These are phyloP conservation scores for Forsythia suspensa DNA, from an alignment of 257 asterid genomes.

Conservation along the genomic window DNA sequence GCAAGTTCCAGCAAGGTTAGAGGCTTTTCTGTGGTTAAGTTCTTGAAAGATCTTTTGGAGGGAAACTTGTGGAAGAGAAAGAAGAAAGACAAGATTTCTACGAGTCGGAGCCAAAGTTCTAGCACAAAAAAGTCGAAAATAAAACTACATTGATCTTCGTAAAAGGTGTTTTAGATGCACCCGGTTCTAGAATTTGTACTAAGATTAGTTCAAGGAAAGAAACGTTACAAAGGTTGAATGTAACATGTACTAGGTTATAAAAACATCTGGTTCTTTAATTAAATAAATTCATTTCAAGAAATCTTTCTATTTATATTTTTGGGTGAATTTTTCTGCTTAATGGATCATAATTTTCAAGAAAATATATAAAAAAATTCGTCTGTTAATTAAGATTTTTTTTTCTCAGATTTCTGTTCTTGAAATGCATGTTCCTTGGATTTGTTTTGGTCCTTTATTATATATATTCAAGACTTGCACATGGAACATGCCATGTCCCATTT, in stretches of 20 bases:
- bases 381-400: not conserved
- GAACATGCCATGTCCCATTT: constrained; percentile 2
- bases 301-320: not conserved
- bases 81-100: constrained; percentile 10
- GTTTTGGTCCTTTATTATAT: constrained; percentile 2
- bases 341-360: not conserved
- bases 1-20: constrained; percentile 2
- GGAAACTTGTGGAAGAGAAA: constrained; percentile 21
- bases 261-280: too few relatives aligned
- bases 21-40: constrained; percentile 23
- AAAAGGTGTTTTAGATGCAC: not conserved
- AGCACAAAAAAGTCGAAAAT: not conserved
- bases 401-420: not conserved
- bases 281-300: not conserved
- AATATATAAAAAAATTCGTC: not conserved
- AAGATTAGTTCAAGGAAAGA: constrained; percentile 9
- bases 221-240: not conserved
- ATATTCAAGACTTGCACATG: not conserved
- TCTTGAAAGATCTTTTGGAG: constrained; percentile 4
- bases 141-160: not conserved
- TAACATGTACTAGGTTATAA: not conserved
- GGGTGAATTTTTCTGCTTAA: not conserved
- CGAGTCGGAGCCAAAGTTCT: not conserved
- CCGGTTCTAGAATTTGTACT: not conserved
- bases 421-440: not conserved